Evolutionary conservation across 768 basidiomycete genomes (phyloP).

Genomic region (Clitopilus passeckerianus): DNA sequence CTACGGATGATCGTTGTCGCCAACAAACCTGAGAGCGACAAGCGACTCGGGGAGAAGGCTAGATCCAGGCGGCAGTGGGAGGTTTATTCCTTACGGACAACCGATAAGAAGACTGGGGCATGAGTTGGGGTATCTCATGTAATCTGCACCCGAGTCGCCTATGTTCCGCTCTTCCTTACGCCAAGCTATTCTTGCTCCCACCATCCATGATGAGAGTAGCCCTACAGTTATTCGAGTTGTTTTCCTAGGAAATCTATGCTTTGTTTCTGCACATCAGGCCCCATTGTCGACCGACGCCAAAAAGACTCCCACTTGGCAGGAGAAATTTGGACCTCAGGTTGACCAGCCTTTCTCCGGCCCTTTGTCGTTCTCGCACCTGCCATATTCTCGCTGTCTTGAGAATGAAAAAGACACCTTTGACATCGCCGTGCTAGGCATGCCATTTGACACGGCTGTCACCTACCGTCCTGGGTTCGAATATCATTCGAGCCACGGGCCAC

Average conservation of each 20-base stretch:
- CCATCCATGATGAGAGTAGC: not conserved
- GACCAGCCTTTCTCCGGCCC: slow-evolving; percentile 80
- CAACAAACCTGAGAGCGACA: slow-evolving; percentile 27
- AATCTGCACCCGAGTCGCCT: not conserved
- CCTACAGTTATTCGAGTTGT: not conserved
- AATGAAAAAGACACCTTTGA: slow-evolving; percentile 52
- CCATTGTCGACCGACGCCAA: slow-evolving; percentile 4
- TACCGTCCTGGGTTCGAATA: slow-evolving; percentile 49
- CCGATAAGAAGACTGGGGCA: slow-evolving; percentile 28
- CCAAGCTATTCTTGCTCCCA: not conserved
- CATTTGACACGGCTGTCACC: slow-evolving; percentile 69
- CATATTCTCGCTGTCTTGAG: slow-evolving; percentile 69
- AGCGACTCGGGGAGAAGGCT: slow-evolving; percentile 23
- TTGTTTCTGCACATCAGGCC: slow-evolving; percentile 4
- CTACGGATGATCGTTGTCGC: slow-evolving; percentile 51
- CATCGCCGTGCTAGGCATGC: slow-evolving; percentile 77
- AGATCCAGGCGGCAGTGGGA: slow-evolving; percentile 33
- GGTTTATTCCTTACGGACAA: slow-evolving; percentile 29
- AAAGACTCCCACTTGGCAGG: slow-evolving; percentile 44
- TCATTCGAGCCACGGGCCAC: not conserved
- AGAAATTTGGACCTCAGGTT: slow-evolving; percentile 70
- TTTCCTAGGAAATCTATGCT: not conserved
- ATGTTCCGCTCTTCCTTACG: not conserved
- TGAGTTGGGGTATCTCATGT: not conserved
- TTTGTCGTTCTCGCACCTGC: slow-evolving; percentile 77